These are phyloP conservation scores for Akanthomyces dipterigenus DNA, from an alignment of 2,329 filamentous ascomycete species.

Conservation along the genomic window DNA sequence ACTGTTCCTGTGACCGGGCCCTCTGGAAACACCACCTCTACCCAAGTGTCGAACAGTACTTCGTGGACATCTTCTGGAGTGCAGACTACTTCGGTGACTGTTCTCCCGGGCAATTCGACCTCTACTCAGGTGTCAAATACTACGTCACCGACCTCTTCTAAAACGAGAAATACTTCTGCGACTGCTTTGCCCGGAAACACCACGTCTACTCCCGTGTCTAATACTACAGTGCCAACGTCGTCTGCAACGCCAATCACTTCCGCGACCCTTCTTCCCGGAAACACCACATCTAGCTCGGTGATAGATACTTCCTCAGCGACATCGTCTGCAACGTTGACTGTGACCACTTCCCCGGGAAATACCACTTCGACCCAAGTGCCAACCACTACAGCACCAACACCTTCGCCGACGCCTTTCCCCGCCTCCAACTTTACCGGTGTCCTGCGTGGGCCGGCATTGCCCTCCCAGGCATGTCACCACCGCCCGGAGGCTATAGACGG, in stretches of 20 bases:
- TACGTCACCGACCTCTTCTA: not conserved
- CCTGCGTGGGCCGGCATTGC: not conserved
- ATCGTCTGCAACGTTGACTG: too few relatives aligned
- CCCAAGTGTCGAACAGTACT: not conserved
- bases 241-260: not conserved
- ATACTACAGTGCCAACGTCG: not conserved
- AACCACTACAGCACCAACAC: not conserved
- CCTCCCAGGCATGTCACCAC: conserved; percentile 22
- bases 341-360: too few relatives aligned
- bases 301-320: not conserved
- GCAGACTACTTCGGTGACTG: not conserved
- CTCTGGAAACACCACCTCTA: not conserved
- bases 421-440: conserved; percentile 10
- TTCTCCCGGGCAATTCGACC: not conserved
- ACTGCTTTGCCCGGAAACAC: not conserved
- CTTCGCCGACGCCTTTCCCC: not conserved
- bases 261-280: not conserved
- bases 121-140: not conserved
- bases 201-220: not conserved
- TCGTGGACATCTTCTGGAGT: not conserved
- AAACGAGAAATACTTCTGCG: not conserved
- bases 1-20: not conserved
- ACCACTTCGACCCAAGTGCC: not conserved
- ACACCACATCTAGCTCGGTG: not conserved
- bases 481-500: conserved; percentile 19